Conservation (phyloP, 1,284 basidiomycete species). For the Cerrena zonata region DNA sequence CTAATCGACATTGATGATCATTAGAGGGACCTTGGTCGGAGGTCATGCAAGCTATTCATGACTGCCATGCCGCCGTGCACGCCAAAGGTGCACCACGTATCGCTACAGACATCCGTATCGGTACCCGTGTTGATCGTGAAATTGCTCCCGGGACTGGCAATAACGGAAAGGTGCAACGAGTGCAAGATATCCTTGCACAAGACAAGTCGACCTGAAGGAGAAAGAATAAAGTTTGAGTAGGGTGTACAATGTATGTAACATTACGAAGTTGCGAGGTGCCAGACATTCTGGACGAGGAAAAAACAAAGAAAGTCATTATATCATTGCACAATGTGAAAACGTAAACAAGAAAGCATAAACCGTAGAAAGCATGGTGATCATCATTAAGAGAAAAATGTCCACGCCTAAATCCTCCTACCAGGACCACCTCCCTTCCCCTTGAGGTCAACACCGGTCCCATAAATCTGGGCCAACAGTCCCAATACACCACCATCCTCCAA, state of each 20-base stretch:
- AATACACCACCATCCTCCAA: slow-evolving; percentile 65
- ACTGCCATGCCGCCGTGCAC: slow-evolving; percentile 85
- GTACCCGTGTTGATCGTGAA: slow-evolving; percentile 74
- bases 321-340: too few relatives aligned
- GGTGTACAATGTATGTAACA: not conserved
- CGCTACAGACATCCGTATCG: slow-evolving; percentile 87
- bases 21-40: slow-evolving; percentile 80
- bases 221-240: not conserved
- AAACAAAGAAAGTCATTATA: too few relatives aligned
- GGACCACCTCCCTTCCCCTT: slow-evolving; percentile 35
- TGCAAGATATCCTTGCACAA: slow-evolving; percentile 65
- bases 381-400: too few relatives aligned
- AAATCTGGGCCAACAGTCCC: slow-evolving; percentile 73
- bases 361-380: too few relatives aligned
- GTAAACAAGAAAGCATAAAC: too few relatives aligned
- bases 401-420: slow-evolving; percentile 37
- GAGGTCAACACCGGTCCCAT: slow-evolving; percentile 49
- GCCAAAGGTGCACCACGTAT: slow-evolving; percentile 66
- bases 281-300: too few relatives aligned
- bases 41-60: slow-evolving; percentile 76
- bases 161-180: slow-evolving; percentile 69
- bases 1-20: slow-evolving; percentile 8
- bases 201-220: slow-evolving; percentile 19
- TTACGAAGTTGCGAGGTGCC: too few relatives aligned
- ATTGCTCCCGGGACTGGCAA: slow-evolving; percentile 67